Evolutionary conservation across 371 early-diverging fungal genomes (phyloP), one percentile per base, ranked within the genome.

Genomic region (Zancudomyces culisetae): DNA sequence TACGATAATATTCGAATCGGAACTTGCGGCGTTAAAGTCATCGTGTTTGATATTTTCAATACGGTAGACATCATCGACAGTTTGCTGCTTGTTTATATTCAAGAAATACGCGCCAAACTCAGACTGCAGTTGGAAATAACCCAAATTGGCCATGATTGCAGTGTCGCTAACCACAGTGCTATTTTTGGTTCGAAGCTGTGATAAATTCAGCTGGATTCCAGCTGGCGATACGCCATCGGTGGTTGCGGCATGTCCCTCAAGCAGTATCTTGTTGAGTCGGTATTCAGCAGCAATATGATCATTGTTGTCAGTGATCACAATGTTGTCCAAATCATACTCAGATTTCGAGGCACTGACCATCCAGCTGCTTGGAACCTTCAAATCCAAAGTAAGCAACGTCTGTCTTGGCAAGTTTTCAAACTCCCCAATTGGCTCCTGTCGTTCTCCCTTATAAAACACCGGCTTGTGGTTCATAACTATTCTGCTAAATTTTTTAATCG

Each of bases 71-170:
- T 73, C 64, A 64, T 80, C 92, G 3, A 93, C 61, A n/a, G 85
- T 74, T 0, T 63, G 59, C 0, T 89, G 87, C 8, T 83, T 78
- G 0, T 93, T 93, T 18, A 93, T 58, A 1, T 67, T 57, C 39
- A 95, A 70, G 22, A 69, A 57, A 87, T 87, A 95, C 1, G 87
- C 72, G 35, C 96, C 96, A 0, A 92, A 90, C 43, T 75, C 74
- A 1, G 92, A 89, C 60, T 89, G 85, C 29, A 95, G 72, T 60
- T 95, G 96, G 56, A 92, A 73, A 58, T 95, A 95, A 0, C 96
- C 96, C 20, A 90, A 70, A 51, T 95, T 95, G 29, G 89, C 87
- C 96, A 95, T 95, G 1, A 93, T 89, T 35, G 90, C 83, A 1
- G 93, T 93, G 57, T 90, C 93, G 0, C 78, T 80, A 41, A 75